Base-by-base conservation (phyloP, 306 rosid genomes). In the Coriaria nepalensis region DNA sequence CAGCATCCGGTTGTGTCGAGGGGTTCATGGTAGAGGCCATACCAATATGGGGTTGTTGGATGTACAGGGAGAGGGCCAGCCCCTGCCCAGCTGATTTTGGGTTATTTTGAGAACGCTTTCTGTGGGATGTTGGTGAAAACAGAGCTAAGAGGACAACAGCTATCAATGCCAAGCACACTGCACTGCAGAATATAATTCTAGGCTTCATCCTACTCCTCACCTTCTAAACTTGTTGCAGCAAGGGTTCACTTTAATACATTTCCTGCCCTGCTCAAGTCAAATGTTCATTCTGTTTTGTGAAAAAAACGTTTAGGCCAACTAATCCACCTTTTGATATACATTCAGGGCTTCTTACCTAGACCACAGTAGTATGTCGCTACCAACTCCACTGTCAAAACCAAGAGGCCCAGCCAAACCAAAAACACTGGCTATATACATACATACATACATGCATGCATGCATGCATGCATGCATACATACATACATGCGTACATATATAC, bases 41-140 rank as follows among this genome's bases (percentile, higher is more conserved):
- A 33, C 45, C 33, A 13, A 35, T 13, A 6, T 49, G 76, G 45
- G 82, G 78, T 34, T 77, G 79, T 70, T 84, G 95, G 48, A 88
- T 70, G 78, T 84, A 88, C 44, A 88, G 43, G 40, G 97, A 81
- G 4, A 88, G 59, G 66, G 67, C 90, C 37, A 79, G 55, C 86
- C 79, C 69, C 2, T 82, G 68, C 8, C n/a, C n/a, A n/a, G 66
- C 68, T n/a, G 58, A 72, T 5, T 59, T 72, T 36, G 72, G n/a
- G 46, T 40, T 50, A 14, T 12, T 61, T 10, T 33, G 33, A 9
- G 60, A 40, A 6, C 47, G 50, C 52, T 65, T 73, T 20, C 53
- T 60, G 41, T 72, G 71, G 11, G 96, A 64, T 0, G 52, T 45
- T 0, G 93, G 93, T 7, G 95, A 74, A 10, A 81, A 45, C 59